Evolutionary conservation across 2,329 filamentous ascomycete species (phyloP).

Genomic region (Exophiala spinifera): DNA sequence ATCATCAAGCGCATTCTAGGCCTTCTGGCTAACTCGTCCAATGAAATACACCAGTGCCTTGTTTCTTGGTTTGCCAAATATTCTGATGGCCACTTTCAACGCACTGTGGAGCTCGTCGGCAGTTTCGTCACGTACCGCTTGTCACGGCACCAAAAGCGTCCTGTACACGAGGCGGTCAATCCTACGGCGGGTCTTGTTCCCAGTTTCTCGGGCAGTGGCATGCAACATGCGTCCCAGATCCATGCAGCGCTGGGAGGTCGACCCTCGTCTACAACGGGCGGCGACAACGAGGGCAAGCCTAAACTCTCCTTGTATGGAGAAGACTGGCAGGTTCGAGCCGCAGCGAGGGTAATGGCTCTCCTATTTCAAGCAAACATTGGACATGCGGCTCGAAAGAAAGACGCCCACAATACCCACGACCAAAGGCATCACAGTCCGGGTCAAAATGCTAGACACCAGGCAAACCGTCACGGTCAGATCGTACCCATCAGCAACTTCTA

Average conservation of each 20-base stretch:
- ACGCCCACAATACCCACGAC: slow-evolving; percentile 31
- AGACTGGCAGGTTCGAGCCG: slow-evolving; percentile 86
- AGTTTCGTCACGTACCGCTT: slow-evolving; percentile 80
- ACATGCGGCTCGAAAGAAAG: slow-evolving; percentile 39
- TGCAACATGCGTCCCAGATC: slow-evolving; percentile 61
- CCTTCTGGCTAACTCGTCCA: slow-evolving; percentile 70
- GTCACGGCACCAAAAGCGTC: slow-evolving; percentile 62
- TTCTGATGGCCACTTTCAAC: slow-evolving; percentile 64
- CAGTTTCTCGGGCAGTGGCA: slow-evolving; percentile 64
- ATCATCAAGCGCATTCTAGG: slow-evolving; percentile 84
- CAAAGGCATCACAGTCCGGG: slow-evolving; percentile 38
- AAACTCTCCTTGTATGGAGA: slow-evolving; percentile 64
- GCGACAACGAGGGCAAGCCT: slow-evolving; percentile 50
- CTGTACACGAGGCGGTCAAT: slow-evolving; percentile 53
- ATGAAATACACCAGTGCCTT: slow-evolving; percentile 72
- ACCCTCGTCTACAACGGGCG: slow-evolving; percentile 50
- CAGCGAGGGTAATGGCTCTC: slow-evolving; percentile 73
- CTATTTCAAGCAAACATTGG: slow-evolving; percentile 78
- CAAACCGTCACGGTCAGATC: slow-evolving; percentile 59
- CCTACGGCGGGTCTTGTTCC: slow-evolving; percentile 68
- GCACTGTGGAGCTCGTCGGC: slow-evolving; percentile 71
- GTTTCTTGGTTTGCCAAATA: slow-evolving; percentile 75
- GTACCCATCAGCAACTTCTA: slow-evolving; percentile 84
- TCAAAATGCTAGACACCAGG: slow-evolving; percentile 42
- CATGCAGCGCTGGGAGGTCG: slow-evolving; percentile 68